Evolutionary conservation across 164 flowering plant genomes (phyloP).

Genomic region (Macadamia integrifolia): DNA sequence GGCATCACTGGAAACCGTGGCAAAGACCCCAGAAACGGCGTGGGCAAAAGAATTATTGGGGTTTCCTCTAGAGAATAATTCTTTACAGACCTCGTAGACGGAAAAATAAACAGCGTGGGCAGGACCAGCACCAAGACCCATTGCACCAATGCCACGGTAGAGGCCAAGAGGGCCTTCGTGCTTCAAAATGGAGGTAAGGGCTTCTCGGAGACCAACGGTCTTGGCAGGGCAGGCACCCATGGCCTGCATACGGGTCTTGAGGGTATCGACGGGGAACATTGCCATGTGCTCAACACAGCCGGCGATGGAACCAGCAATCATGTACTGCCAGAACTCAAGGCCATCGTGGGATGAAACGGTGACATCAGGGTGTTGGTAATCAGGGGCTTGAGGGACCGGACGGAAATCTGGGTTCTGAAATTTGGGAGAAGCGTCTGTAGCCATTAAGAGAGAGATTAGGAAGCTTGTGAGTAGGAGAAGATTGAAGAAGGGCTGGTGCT

Average conservation of each 20-base stretch:
- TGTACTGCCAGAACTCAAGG: slow-evolving; percentile 49
- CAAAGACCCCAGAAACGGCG: slow-evolving; percentile 51
- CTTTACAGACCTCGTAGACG: slow-evolving; percentile 49
- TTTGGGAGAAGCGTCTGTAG: slow-evolving; percentile 23
- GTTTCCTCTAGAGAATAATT: slow-evolving; percentile 27
- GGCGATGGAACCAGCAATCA: slow-evolving; percentile 57
- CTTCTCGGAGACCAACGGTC: slow-evolving; percentile 25
- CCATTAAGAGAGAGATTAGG: slow-evolving; percentile 1
- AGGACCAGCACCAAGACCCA: slow-evolving; percentile 73
- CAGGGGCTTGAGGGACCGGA: slow-evolving; percentile 16
- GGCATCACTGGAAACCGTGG: slow-evolving; percentile 65
- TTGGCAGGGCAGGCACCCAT: slow-evolving; percentile 21
- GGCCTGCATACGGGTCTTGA: slow-evolving; percentile 51
- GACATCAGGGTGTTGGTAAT: slow-evolving; percentile 14
- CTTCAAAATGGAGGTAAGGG: slow-evolving; percentile 35
- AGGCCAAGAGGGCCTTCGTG: slow-evolving; percentile 42
- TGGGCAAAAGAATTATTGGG: slow-evolving; percentile 38
- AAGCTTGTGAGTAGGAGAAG: background rate
- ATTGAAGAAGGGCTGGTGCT: background rate
- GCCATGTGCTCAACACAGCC: slow-evolving; percentile 53
- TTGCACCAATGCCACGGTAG: slow-evolving; percentile 64
- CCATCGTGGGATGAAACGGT: slow-evolving; percentile 34
- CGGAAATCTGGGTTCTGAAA: slow-evolving; percentile 28
- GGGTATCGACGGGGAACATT: slow-evolving; percentile 55
- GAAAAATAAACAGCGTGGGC: slow-evolving; percentile 80